phyloP scores from a whole-genome alignment of 805 yeast genomes.

The Hermanozyma aechmeae region DNA sequence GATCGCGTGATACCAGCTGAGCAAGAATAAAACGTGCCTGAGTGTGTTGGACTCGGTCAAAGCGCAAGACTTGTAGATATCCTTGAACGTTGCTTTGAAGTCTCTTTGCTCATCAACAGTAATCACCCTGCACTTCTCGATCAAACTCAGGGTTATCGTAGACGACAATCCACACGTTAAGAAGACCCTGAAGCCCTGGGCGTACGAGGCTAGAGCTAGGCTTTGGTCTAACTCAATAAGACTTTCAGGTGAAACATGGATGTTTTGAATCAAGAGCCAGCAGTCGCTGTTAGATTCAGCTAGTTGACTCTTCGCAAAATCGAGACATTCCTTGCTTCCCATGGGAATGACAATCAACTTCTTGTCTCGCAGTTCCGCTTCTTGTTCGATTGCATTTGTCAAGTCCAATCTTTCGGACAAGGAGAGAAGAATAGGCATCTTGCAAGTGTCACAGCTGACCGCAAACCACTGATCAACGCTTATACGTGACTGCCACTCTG shows the following conservation, averaged over 20 bases:
- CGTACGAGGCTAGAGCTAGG: conserved; percentile 22
- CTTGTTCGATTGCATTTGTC: conserved; percentile 37
- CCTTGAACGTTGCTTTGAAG: conserved; percentile 37
- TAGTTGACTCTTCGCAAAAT: conserved; percentile 48
- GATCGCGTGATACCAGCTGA: conserved; percentile 66
- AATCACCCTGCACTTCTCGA: conserved; percentile 46
- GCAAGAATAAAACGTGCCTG: conserved; percentile 37
- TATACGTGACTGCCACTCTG: no score
- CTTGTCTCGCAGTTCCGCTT: conserved; percentile 24
- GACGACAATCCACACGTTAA: conserved; percentile 51
- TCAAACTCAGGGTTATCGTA: conserved; percentile 43
- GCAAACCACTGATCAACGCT: not conserved
- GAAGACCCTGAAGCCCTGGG: conserved; percentile 41
- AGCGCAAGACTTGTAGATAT: conserved; percentile 25
- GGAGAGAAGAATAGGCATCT: conserved; percentile 40
- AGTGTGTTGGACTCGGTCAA: conserved; percentile 24
- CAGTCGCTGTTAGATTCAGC: conserved; percentile 36
- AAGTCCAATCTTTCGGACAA: conserved; percentile 63
- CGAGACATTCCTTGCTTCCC: conserved; percentile 65
- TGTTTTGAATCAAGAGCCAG: conserved; percentile 77
- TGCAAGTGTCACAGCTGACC: not conserved
- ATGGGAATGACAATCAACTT: conserved; percentile 45
- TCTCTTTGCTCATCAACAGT: conserved; percentile 59
- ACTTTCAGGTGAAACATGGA: conserved; percentile 67
- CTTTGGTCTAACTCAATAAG: conserved; percentile 42